These are phyloP conservation scores for Malus asiatica DNA, from an alignment of 306 rosid genomes.

Conservation along the genomic window DNA sequence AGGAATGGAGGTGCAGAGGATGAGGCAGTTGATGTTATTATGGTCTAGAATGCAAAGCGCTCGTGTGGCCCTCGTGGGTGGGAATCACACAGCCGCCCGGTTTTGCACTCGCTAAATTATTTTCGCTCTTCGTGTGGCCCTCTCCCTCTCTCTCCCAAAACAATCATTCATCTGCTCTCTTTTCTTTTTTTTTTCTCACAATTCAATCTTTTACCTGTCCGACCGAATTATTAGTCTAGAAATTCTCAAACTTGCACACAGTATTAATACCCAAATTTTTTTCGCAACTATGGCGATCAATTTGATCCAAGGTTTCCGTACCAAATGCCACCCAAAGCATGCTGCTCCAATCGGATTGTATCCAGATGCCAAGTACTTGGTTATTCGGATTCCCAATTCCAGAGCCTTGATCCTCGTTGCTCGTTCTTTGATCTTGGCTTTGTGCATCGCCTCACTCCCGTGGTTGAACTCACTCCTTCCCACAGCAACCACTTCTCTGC, in stretches of 20 bases:
- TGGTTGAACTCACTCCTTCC: conserved; percentile 20
- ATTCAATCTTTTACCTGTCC: neutral
- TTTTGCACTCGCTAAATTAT: conserved; percentile 63
- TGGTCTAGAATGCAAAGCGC: conserved; percentile 37
- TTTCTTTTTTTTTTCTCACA: neutral
- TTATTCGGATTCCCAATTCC: conserved; percentile 25
- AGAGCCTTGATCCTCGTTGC: conserved; percentile 18
- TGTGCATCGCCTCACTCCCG: conserved; percentile 20
- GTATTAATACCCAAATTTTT: neutral
- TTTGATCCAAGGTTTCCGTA: conserved; percentile 19
- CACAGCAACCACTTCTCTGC: neutral
- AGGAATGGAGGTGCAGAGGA: conserved; percentile 64
- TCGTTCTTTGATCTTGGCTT: conserved; percentile 20
- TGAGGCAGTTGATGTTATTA: conserved; percentile 52
- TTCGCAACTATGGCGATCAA: conserved; percentile 20
- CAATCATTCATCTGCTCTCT: neutral
- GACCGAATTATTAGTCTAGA: neutral
- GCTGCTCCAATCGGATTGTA: conserved; percentile 2
- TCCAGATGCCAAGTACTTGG: conserved; percentile 27
- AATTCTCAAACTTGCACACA: neutral
- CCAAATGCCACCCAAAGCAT: conserved; percentile 6
- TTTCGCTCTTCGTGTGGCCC: neutral
- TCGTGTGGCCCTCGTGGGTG: conserved; percentile 67
- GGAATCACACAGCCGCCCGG: conserved; percentile 80
- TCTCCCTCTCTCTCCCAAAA: neutral